phyloP scores from a whole-genome alignment of 257 asterid species.

The Przewalskia tangutica region DNA sequence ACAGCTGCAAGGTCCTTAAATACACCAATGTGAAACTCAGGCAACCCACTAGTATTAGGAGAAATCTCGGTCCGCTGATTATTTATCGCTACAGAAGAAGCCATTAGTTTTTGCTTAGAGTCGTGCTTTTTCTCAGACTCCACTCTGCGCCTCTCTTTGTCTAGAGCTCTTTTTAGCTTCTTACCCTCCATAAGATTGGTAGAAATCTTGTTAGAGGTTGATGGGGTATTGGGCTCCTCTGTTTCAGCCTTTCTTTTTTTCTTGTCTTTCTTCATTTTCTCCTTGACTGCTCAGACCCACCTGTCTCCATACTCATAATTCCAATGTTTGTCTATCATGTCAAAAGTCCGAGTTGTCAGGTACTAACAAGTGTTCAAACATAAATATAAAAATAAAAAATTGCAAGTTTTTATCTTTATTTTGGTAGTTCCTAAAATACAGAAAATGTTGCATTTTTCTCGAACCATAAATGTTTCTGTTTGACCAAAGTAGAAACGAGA shows the following conservation, averaged over 20 bases:
- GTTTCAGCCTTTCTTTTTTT: constrained; percentile 31
- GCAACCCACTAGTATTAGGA: constrained; percentile 32
- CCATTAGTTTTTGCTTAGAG: constrained; percentile 10
- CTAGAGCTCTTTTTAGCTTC: constrained; percentile 45
- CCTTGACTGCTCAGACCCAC: constrained; percentile 27
- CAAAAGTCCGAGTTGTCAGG: neutral
- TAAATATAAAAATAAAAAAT: neutral
- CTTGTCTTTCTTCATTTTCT: constrained; percentile 48
- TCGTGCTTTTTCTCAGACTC: constrained; percentile 20
- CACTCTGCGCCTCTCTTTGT: constrained; percentile 43
- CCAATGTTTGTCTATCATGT: no score
- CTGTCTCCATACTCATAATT: constrained; percentile 20
- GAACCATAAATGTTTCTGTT: no score
- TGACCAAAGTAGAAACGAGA: no score
- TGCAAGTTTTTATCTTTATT: constrained; percentile 1
- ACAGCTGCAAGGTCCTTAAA: constrained; percentile 66
- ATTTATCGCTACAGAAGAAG: constrained; percentile 18
- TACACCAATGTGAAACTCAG: constrained; percentile 84
- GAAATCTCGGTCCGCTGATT: constrained; percentile 18
- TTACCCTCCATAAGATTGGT: constrained; percentile 61
- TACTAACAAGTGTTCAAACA: neutral
- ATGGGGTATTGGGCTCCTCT: constrained; percentile 24
- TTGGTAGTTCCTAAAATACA: neutral
- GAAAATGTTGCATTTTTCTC: neutral
- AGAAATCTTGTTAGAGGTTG: constrained; percentile 26